phyloP scores from a whole-genome alignment of 2,329 filamentous ascomycete genomes.

The Domatiomyces catenatus region DNA sequence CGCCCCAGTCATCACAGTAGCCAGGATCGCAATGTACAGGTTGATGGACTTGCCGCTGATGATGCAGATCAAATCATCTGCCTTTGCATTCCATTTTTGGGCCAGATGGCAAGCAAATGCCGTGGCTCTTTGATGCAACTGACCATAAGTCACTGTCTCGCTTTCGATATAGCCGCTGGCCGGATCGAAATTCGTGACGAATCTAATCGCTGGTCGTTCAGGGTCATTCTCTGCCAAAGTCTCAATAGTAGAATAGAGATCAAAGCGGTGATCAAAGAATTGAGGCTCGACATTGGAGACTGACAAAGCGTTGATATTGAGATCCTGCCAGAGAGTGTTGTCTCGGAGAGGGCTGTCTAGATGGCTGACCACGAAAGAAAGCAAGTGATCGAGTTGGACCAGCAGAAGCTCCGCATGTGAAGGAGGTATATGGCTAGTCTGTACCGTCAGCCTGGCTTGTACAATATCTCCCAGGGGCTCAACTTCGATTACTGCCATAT shows the following conservation, averaged over 20 bases:
- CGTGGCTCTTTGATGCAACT: constrained; percentile 52
- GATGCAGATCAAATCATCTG: constrained; percentile 52
- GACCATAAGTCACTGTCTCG: constrained; percentile 43
- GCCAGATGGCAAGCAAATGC: constrained; percentile 44
- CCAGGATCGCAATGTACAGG: constrained; percentile 61
- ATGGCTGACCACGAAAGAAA: constrained; percentile 27
- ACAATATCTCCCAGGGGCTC: constrained; percentile 43
- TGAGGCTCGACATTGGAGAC: constrained; percentile 31
- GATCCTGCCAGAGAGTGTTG: constrained; percentile 14
- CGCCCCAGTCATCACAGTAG: constrained; percentile 56
- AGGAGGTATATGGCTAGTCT: constrained; percentile 37
- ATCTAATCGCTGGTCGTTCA: constrained; percentile 46
- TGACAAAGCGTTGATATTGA: constrained; percentile 28
- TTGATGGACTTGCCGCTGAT: constrained; percentile 61
- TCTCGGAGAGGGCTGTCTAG: constrained; percentile 16
- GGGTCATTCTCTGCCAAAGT: constrained; percentile 34
- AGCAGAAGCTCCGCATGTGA: constrained; percentile 43
- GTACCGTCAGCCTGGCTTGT: constrained; percentile 39
- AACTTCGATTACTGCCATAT: constrained; percentile 59
- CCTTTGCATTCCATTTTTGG: constrained; percentile 26
- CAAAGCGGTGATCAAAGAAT: constrained; percentile 23
- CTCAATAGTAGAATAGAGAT: constrained; percentile 42
- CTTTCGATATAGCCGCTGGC: constrained; percentile 19
- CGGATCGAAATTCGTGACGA: constrained; percentile 37
- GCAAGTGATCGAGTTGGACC: constrained; percentile 45